These are phyloP conservation scores for Lophium mytilinum DNA, from an alignment of 495 filamentous ascomycete genomes.

Conservation along the genomic window DNA sequence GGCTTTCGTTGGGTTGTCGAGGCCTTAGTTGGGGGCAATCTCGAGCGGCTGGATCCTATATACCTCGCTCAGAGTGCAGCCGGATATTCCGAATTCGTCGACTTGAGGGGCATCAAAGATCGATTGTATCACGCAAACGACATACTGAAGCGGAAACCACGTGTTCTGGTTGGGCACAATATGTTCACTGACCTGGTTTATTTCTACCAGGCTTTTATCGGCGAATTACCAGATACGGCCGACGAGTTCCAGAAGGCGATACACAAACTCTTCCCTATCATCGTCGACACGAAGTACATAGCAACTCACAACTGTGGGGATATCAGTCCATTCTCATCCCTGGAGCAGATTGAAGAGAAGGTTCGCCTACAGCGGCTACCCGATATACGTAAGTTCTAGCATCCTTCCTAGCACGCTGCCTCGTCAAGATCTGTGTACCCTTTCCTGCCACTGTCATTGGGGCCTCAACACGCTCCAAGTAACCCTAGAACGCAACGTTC, in stretches of 20 bases:
- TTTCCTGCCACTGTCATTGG: background rate
- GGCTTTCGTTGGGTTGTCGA: conserved; percentile 68
- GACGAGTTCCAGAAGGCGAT: conserved; percentile 50
- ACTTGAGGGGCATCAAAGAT: conserved; percentile 23
- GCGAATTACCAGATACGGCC: conserved; percentile 52
- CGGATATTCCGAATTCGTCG: conserved; percentile 26
- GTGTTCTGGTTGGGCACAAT: conserved; percentile 68
- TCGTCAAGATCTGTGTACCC: too few species aligned
- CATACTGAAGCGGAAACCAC: conserved; percentile 39
- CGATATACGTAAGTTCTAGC: conserved; percentile 37
- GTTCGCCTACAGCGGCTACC: conserved; percentile 37
- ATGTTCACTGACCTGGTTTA: conserved; percentile 66
- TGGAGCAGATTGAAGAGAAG: conserved; percentile 43
- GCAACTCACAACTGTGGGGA: conserved; percentile 48
- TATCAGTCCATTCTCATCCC: conserved; percentile 42
- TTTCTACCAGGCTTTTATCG: conserved; percentile 62
- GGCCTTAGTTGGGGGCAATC: conserved; percentile 52
- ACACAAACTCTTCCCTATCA: conserved; percentile 53
- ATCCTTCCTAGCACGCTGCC: background rate
- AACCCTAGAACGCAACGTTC: background rate
- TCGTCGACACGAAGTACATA: conserved; percentile 76
- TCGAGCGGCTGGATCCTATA: conserved; percentile 42
- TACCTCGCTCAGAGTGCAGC: conserved; percentile 29
- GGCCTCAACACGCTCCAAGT: conserved; percentile 1
- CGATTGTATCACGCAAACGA: conserved; percentile 32